phyloP scores from a whole-genome alignment of 306 rosid genomes.

The Datisca glomerata region DNA sequence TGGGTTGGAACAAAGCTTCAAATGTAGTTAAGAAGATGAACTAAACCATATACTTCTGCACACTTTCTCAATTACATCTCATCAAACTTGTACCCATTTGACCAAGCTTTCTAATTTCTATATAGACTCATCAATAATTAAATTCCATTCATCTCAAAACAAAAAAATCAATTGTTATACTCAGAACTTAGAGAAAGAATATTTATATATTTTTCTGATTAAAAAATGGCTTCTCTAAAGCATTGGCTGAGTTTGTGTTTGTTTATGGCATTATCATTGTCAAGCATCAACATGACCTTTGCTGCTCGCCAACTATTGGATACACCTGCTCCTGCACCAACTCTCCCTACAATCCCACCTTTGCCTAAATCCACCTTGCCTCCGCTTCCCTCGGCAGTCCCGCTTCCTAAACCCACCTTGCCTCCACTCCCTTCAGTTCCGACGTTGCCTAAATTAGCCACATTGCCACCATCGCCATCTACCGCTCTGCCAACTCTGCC shows the following conservation, averaged over 20 bases:
- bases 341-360: conserved; percentile 10
- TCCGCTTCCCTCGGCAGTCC: conserved; percentile 13
- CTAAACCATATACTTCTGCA: conserved; percentile 7
- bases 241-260: not conserved
- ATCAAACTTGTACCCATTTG: conserved; percentile 9
- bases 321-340: conserved; percentile 16
- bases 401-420: conserved; percentile 13
- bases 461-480: not conserved
- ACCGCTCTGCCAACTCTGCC: not conserved
- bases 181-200: not conserved
- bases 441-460: not conserved
- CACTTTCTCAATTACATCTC: conserved; percentile 16
- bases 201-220: not conserved
- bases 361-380: conserved; percentile 15
- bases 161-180: not conserved
- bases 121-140: not conserved
- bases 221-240: conserved; percentile 10
- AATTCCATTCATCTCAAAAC: conserved; percentile 3
- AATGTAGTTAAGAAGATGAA: conserved; percentile 12
- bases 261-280: conserved; percentile 11
- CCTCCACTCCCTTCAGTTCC: conserved; percentile 12
- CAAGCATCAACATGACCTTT: conserved; percentile 12
- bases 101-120: not conserved
- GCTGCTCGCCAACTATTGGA: conserved; percentile 20
- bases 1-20: not conserved